Conservation (phyloP, 805 yeast genomes). For the Limtongia smithiae region DNA sequence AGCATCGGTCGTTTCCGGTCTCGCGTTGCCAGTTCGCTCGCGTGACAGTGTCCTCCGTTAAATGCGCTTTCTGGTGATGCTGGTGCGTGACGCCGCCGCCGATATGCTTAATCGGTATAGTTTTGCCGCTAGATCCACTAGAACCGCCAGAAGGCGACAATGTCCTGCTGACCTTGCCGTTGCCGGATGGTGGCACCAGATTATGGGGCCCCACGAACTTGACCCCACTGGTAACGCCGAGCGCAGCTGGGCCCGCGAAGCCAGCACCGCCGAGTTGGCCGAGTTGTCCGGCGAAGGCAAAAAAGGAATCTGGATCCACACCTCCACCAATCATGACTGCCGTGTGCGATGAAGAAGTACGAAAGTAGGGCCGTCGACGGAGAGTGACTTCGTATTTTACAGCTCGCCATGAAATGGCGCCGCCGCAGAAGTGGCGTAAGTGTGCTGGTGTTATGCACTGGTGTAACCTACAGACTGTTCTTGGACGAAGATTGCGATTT, state of each 20-base stretch:
- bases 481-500: too few species aligned
- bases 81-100: background rate
- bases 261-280: constrained; percentile 4
- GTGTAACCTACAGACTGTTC: too few species aligned
- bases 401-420: too few species aligned
- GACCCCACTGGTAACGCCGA: constrained; percentile 3
- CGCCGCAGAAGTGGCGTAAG: too few species aligned
- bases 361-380: too few species aligned
- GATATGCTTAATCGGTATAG: background rate
- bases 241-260: constrained; percentile 10
- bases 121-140: background rate
- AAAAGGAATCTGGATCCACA: background rate
- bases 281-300: background rate
- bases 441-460: too few species aligned
- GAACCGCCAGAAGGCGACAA: background rate
- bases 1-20: constrained; percentile 44
- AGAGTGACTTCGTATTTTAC: too few species aligned
- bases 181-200: background rate
- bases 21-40: constrained; percentile 60
- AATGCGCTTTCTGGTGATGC: constrained; percentile 12
- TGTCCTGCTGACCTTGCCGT: background rate
- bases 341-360: too few species aligned
- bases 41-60: constrained; percentile 40
- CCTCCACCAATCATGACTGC: constrained; percentile 4
- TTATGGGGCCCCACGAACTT: constrained; percentile 18